These are phyloP conservation scores for Komagataella ulmi DNA, from an alignment of 805 yeast species.

Conservation along the genomic window DNA sequence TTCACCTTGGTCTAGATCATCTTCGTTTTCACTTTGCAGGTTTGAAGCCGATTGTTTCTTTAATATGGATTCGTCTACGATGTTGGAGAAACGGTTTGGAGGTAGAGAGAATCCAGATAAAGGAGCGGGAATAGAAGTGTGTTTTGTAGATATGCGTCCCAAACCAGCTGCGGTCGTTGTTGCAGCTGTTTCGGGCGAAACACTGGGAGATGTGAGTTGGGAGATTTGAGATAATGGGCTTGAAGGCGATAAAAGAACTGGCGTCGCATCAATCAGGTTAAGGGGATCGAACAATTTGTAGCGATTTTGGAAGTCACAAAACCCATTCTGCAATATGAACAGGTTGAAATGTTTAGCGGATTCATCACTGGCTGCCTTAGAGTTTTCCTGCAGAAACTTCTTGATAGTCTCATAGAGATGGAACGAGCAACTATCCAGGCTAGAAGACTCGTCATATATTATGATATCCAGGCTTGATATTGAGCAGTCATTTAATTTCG, in stretches of 20 bases:
- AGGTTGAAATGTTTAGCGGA: background rate
- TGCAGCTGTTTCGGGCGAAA: background rate
- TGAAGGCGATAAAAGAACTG: conserved; percentile 1
- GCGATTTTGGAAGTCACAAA: background rate
- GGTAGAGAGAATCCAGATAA: conserved; percentile 30
- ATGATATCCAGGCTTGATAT: conserved; percentile 10
- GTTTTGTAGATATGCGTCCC: conserved; percentile 2
- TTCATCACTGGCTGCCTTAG: background rate
- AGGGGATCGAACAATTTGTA: background rate
- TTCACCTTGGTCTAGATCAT: background rate
- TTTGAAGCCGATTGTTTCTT: conserved; percentile 4
- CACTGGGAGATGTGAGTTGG: conserved; percentile 1
- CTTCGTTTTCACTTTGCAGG: background rate
- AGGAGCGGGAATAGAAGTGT: conserved; percentile 1
- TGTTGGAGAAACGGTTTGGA: conserved; percentile 21
- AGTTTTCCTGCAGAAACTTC: conserved; percentile 1
- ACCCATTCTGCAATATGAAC: conserved; percentile 2
- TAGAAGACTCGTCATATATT: conserved; percentile 21
- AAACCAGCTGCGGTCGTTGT: conserved; percentile 1
- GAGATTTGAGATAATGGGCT: conserved; percentile 2
- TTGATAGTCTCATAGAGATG: conserved; percentile 16
- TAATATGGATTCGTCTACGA: conserved; percentile 13
- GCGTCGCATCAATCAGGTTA: conserved; percentile 1
- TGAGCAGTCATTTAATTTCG: conserved; percentile 1
- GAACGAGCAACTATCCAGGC: conserved; percentile 10